phyloP scores from a whole-genome alignment of 257 asterid species.

The Solanum infundibuliforme region DNA sequence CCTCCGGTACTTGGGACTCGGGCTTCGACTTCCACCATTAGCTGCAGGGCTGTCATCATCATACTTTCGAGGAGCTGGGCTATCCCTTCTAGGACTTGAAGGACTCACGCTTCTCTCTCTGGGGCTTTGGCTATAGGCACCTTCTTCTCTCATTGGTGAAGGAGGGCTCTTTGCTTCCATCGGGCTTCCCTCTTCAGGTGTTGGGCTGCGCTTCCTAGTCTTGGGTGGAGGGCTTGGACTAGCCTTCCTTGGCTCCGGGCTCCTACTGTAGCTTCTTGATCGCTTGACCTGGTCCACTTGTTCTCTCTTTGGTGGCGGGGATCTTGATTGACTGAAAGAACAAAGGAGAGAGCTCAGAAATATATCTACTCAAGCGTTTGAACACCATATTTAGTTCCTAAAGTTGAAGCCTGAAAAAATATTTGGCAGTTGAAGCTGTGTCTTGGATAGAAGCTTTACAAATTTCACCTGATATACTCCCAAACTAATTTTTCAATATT shows the following conservation, averaged over 20 bases:
- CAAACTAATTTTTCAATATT: background rate
- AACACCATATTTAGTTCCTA: background rate
- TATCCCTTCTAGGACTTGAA: constrained; percentile 10
- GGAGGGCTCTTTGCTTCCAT: constrained; percentile 39
- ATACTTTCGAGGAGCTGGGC: constrained; percentile 34
- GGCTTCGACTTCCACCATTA: constrained; percentile 52
- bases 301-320: constrained; percentile 69
- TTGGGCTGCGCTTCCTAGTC: constrained; percentile 47
- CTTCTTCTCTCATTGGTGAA: constrained; percentile 31
- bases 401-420: background rate
- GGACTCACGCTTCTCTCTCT: constrained; percentile 54
- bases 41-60: constrained; percentile 50
- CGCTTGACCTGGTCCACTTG: constrained; percentile 41
- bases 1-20: constrained; percentile 39
- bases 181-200: constrained; percentile 39
- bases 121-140: constrained; percentile 51
- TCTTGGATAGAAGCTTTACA: background rate
- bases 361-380: no score
- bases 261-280: constrained; percentile 45
- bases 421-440: background rate
- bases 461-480: background rate
- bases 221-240: constrained; percentile 27
- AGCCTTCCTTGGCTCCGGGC: constrained; percentile 36
- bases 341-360: background rate
- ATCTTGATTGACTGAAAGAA: constrained; percentile 62